A percentile compares a stretch with the other conserved stretches of the same genome.
Conservation (phyloP, 148 eudicot genomes). For the Nepenthes gracilis region DNA sequence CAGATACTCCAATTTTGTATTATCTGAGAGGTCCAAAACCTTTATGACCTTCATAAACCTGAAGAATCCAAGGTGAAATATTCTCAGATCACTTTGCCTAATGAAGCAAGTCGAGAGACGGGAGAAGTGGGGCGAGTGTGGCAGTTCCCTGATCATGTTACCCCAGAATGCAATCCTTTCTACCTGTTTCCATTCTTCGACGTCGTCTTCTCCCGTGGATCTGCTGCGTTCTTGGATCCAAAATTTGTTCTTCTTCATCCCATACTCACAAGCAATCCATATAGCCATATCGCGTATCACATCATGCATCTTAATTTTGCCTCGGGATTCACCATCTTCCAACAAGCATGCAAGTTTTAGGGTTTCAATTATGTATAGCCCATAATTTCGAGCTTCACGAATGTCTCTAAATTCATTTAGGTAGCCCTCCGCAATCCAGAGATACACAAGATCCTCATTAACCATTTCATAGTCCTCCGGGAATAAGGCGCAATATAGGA, state of each 20-base stretch:
- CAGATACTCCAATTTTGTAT: neutral
- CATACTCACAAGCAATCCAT: conserved; percentile 10
- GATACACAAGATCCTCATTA: conserved; percentile 4
- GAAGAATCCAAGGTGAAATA: conserved; percentile 8
- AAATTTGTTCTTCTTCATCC: neutral
- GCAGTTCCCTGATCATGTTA: too few relatives aligned
- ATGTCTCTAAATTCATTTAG: neutral
- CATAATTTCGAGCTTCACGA: conserved; percentile 4
- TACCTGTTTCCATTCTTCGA: too few relatives aligned
- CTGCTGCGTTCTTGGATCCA: too few relatives aligned
- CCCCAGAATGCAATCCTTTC: too few relatives aligned
- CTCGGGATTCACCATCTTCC: conserved; percentile 2
- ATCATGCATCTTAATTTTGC: conserved; percentile 11
- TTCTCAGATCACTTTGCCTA: neutral
- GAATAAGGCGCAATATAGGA: conserved; percentile 11
- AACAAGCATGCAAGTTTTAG: conserved; percentile 12
- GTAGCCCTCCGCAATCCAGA: too few relatives aligned
- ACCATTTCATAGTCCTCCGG: conserved; percentile 12
- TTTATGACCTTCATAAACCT: conserved; percentile 1
- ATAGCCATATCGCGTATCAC: conserved; percentile 16
- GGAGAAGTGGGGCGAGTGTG: neutral
- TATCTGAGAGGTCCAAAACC: too few relatives aligned
- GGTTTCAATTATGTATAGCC: conserved; percentile 9
- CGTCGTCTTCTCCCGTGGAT: too few relatives aligned
- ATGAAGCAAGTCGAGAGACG: neutral